Base-by-base conservation (phyloP, 2,329 filamentous ascomycete species). In the Fusarium anguioides region DNA sequence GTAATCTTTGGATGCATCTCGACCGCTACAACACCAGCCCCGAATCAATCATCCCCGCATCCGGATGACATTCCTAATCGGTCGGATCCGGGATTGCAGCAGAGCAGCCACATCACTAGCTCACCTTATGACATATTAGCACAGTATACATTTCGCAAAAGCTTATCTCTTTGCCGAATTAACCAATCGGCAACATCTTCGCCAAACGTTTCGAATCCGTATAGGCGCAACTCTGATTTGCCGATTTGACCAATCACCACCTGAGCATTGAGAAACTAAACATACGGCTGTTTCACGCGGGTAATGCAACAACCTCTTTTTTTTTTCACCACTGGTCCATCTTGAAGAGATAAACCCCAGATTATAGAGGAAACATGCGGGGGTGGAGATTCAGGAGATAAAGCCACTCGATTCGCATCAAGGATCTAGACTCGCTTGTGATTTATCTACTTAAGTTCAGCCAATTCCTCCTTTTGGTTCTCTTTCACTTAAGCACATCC, bases 161-260 rank as follows among this genome's bases (percentile, higher is more conserved):
- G 17, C 29, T 39, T 20, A 26, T 24, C 20, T 35, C 14, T 18
- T 70, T 55, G 58, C 68, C 68, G 68, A 55, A 10, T 9, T 2
- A 14, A 1, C 68, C 62, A 71, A 71, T 69, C 58, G 58, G 65
- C 50, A 18, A 44, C 23, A 10, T 36, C 11, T 15, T 23, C n/a
- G 8, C n/a, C 1, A 31, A 31, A 31, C 15, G 11, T 8, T 5
- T 23, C 35, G 6, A 17, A 23, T 31, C 5, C 9, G 8, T 18
- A 8, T 23, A 17, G 23, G 8, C 29, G 5, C 4, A 46, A 42
- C 10, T 35, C 5, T 35, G 7, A 3, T 10, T 61, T 67, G 68
- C 68, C 68, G 68, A 69, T 5, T 8, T 27, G 15, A n/a, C 68
- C 62, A 71, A 69, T 71, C 14, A 69, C 0, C 2, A 0, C 1